Percentiles rank a stretch among this genome's conserved stretches.
Conservation (phyloP, 352 stramenopile species). For the Pythium aristosporum region DNA sequence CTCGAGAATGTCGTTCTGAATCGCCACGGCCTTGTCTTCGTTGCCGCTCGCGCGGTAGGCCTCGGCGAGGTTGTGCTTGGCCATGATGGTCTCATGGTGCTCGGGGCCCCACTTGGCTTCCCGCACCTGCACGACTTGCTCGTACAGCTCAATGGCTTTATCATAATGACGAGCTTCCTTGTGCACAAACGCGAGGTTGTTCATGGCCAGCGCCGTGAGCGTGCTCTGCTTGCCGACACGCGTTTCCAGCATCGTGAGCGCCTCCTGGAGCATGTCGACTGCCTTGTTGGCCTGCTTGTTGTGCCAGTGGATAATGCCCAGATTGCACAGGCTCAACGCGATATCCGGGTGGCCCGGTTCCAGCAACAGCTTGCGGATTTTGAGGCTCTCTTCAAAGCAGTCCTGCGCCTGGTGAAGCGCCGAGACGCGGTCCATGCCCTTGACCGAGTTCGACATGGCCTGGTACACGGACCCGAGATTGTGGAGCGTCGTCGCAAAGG, state of each 20-base stretch:
- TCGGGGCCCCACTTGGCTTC: slow-evolving; percentile 53
- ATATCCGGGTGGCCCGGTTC: slow-evolving; percentile 78
- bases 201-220: slow-evolving; percentile 78
- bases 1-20: slow-evolving; percentile 82
- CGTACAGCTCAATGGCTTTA: slow-evolving; percentile 64
- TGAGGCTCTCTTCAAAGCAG: slow-evolving; percentile 78
- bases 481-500: slow-evolving; percentile 81
- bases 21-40: slow-evolving; percentile 70
- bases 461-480: slow-evolving; percentile 81
- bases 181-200: slow-evolving; percentile 79
- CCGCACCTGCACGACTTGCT: slow-evolving; percentile 63
- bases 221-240: slow-evolving; percentile 56
- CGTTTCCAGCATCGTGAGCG: slow-evolving; percentile 54
- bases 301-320: slow-evolving; percentile 81
- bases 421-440: slow-evolving; percentile 69
- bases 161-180: slow-evolving; percentile 76
- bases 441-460: slow-evolving; percentile 47
- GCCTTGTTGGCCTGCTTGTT: slow-evolving; percentile 78
- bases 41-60: slow-evolving; percentile 73
- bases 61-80: slow-evolving; percentile 78
- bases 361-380: slow-evolving; percentile 67
- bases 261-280: slow-evolving; percentile 57
- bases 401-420: slow-evolving; percentile 67
- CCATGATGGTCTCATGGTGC: slow-evolving; percentile 85
- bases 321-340: slow-evolving; percentile 77